phyloP scores from a whole-genome alignment of 345 rosid genomes.

The thale cress (Arabidopsis thaliana) region TAIR10.1 NC_003074.8:2687001-2687500 shows the following conservation, averaged over 20 bases:
- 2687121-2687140: slow-evolving; percentile 76
- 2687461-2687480: slow-evolving; percentile 9
- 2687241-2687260: slow-evolving; percentile 75
- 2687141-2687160: slow-evolving; percentile 86
- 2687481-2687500: slow-evolving; percentile 87
- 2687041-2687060: slow-evolving; percentile 87
- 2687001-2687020: slow-evolving; percentile 74
- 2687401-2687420: not conserved
- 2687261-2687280: slow-evolving; percentile 73
- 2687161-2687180: slow-evolving; percentile 90
- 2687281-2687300: slow-evolving; percentile 92
- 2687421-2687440: not conserved
- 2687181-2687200: slow-evolving; percentile 91
- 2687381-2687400: not conserved
- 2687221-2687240: slow-evolving; percentile 93
- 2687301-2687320: slow-evolving; percentile 96
- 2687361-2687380: slow-evolving; percentile 10
- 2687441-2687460: slow-evolving; percentile 12
- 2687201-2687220: slow-evolving; percentile 97
- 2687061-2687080: slow-evolving; percentile 92
- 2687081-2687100: slow-evolving; percentile 99
- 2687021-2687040: slow-evolving; percentile 96
- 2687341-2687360: slow-evolving; percentile 7
- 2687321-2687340: not conserved
- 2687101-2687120: slow-evolving; percentile 75